Evolutionary conservation across 352 stramenopile species (phyloP).

Genomic region (Pythium vanterpoolii): DNA sequence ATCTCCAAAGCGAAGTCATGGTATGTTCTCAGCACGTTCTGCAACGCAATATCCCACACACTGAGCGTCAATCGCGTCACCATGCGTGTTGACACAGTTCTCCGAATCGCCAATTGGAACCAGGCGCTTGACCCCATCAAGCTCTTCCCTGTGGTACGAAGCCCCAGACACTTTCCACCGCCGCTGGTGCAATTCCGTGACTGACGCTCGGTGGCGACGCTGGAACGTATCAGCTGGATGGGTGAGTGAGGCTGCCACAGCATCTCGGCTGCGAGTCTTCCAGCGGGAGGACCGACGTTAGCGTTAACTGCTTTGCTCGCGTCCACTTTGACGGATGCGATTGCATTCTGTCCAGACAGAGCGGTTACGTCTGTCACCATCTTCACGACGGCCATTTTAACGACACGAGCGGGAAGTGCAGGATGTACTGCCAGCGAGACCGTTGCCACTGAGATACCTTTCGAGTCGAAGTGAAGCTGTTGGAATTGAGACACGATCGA

Average conservation of each 20-base stretch:
- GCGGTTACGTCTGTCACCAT: not conserved
- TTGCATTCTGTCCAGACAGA: not conserved
- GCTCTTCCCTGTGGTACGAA: not conserved
- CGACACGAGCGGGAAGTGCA: not conserved
- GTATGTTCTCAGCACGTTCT: not conserved
- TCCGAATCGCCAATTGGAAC: conserved; percentile 7
- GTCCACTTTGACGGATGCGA: conserved; percentile 1
- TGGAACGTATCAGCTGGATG: conserved; percentile 5
- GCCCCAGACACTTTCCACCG: not conserved
- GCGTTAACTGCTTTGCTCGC: not conserved
- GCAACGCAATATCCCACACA: conserved; percentile 5
- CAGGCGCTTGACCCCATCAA: not conserved
- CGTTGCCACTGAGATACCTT: not conserved
- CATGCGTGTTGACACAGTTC: not conserved
- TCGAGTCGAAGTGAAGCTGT: conserved; percentile 7
- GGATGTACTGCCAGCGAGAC: conserved; percentile 13
- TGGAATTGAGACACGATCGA: not conserved
- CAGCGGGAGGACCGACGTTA: not conserved
- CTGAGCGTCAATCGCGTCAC: not conserved
- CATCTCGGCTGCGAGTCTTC: not conserved
- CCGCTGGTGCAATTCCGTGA: not conserved
- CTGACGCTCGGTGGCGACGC: not conserved
- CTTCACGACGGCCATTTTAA: not conserved
- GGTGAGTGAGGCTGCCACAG: conserved; percentile 1
- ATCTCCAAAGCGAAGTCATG: not conserved